Evolutionary conservation across 371 early-diverging fungal species (phyloP), one percentile per base, ranked within the genome.

Genomic region (Phascolomyces articulosus): DNA sequence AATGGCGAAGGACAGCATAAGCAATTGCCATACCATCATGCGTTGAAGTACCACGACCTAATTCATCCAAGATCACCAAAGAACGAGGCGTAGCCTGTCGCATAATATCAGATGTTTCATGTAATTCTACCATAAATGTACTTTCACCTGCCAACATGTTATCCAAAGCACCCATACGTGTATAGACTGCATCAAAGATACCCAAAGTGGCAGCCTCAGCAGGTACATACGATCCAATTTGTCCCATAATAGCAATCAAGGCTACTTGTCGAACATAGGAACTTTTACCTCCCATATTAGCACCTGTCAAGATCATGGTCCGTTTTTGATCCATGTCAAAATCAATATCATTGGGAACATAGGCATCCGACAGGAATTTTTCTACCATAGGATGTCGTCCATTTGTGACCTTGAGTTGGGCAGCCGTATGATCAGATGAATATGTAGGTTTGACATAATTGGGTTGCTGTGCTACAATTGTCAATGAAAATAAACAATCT

Each of bases 31-130:
- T 79, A 0, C 99, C 99, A 67, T 99, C 99, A 40, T 83, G 78
- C 1, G 96, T 93, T 15, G 93, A 87, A 0, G 99, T 99, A 21
- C 99, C 99, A 56, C 99, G 90, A 11, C 99, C 99, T 26, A 99
- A 85, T 68, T 99, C 99, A 75, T 99, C 99, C 71, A 99, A 83
- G 34, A 99, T 92, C 1, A 96, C 92, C 60, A 96, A 73, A 0
- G 91, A 92, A 16, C 86, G 79, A 8, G 66, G 63, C 2, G 96
- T 94, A 1, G 89, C 86, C 13, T 82, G 70, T 31, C 77, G 74
- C 71, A 96, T 75, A 20, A 96, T 90, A 54, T 85, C 88, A 1
- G 89, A 80, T 0, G 95, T 90, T 73, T 96, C 96, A 58, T 80
- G 83, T 61, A 97, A 78, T 77, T 96, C 97, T 4, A 92, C 84